Base-by-base conservation (phyloP, 2,329 filamentous ascomycete species). In the Ceratocystis ficicola region DNA sequence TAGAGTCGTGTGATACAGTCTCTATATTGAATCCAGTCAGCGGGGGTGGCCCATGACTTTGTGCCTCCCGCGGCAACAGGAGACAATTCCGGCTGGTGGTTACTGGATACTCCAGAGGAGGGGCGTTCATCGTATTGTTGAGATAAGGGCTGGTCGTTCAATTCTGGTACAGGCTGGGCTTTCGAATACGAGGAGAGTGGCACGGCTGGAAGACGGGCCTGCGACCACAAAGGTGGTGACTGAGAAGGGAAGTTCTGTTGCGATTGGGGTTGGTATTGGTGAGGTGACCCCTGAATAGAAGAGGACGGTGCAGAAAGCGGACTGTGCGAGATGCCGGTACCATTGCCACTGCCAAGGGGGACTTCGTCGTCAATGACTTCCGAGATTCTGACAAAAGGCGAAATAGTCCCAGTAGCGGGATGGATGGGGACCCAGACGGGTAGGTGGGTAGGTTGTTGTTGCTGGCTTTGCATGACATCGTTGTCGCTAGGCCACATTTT, bases 341-440 rank as follows among this genome's bases (percentile, higher is more conserved):
- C 63, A 22, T 59, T 52, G 48, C 30, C 63, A 2, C 25, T 57
- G 4, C 52, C 32, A 20, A 63, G 28, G 3, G 59, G 25, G 10
- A 52, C 66, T 15, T 67, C 66, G 25, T 67, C 63, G 15, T 67
- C 66, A 17, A 57, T 36, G 12, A 67, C 55, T 44, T 67, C 66
- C 15, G 63, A 65, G n/a, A 67, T 63, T 30, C 66, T 46, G 5
- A 65, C 66, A 65, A 67, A 67, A 22, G 65, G 62, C 17, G 61
- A 63, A 5, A 62, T 22, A 25, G 63, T 65, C 7, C 63, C 63
- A 22, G 59, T 65, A 20, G 63, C 59, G 30, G 66, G 46, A 17
- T 67, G 66, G 17, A 67, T 65, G 12, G 66, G 63, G 41, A 67
- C 63, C 66, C 66, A 67, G 17, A 67, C 66, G 8, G 66, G 66